Conservation (phyloP, 2,329 filamentous ascomycete genomes). For the Myriosclerotinia duriaeana region DNA sequence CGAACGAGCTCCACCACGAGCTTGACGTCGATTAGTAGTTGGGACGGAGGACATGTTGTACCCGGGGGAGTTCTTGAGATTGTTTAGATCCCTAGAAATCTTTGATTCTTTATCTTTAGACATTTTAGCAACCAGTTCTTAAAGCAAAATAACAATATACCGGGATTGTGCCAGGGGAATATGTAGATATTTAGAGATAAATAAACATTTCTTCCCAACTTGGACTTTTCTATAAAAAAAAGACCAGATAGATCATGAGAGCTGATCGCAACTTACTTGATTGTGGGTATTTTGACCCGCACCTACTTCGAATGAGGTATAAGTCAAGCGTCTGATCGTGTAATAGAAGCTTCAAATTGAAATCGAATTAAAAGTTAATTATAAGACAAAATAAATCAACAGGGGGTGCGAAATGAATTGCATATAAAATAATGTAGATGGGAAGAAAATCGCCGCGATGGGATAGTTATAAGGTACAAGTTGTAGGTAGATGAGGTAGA, state of each 20-base stretch:
- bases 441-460: no score
- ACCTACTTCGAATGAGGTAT: constrained; percentile 24
- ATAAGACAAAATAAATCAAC: neutral
- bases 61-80: constrained; percentile 6
- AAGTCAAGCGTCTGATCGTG: constrained; percentile 13
- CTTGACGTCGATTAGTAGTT: constrained; percentile 25
- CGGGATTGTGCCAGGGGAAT: neutral
- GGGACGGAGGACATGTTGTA: constrained; percentile 27
- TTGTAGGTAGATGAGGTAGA: neutral
- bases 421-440: constrained; percentile 12
- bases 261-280: constrained; percentile 20
- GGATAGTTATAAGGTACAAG: no score
- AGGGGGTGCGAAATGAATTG: no score
- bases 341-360: constrained; percentile 14
- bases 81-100: neutral
- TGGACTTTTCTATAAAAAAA: neutral
- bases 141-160: constrained; percentile 11
- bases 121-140: constrained; percentile 8
- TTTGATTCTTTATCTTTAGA: constrained; percentile 4
- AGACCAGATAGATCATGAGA: constrained; percentile 10
- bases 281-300: constrained; percentile 24
- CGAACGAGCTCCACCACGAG: constrained; percentile 27
- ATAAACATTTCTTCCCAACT: constrained; percentile 7
- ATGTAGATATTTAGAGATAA: neutral
- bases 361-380: constrained; percentile 9